Evolutionary conservation across 2,329 filamentous ascomycete species (phyloP), one percentile per base, ranked within the genome.

Genomic region (Fusarium tjaetaba): DNA sequence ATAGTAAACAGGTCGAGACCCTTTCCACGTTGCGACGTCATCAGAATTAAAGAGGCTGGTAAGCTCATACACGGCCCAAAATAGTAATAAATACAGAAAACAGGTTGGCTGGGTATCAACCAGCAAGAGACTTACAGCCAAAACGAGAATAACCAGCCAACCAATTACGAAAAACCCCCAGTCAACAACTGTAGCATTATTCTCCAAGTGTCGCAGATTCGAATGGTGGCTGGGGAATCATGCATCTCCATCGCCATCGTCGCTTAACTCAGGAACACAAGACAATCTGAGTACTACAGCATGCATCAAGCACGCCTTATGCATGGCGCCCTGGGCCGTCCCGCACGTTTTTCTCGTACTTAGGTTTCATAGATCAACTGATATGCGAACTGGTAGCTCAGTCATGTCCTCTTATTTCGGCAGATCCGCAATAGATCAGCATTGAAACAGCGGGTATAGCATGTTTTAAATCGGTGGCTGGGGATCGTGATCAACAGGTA

Each of bases 401-500:
- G 4, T 22, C 2, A 48, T 22, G 26, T 46, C 53, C 46, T 58
- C 39, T 62, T 28, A 30, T 73, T 45, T 73, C 65, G 43, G 56
- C 24, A 55, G 32, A 56, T 68, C 61, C 55, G 55, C 55, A 36
- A 36, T 53, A 28, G 39, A 62, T 49, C 30, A 51, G 26, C 43
- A 24, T 41, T 28, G 38, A 57, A 46, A 48, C 53, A 56, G 38
- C 60, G 36, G 59, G 45, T 49, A 46, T 11, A 20, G 16, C 22
- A 28, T 42, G 24, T 41, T 46, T 57, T 42, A 57, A 39, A 42
- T 48, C 41, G 49, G 58, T 73, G 71, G 71, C 55, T 73, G 71
- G 62, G 49, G 36, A 53, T 30, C 26, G 49, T 64, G 71, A 73
- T 73, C 71, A 73, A 51, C 71, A 73, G 71, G 71, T 59, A 73